phyloP scores from a whole-genome alignment of 2,329 filamentous ascomycete species.

The Phyllosticta citrichinensis region DNA sequence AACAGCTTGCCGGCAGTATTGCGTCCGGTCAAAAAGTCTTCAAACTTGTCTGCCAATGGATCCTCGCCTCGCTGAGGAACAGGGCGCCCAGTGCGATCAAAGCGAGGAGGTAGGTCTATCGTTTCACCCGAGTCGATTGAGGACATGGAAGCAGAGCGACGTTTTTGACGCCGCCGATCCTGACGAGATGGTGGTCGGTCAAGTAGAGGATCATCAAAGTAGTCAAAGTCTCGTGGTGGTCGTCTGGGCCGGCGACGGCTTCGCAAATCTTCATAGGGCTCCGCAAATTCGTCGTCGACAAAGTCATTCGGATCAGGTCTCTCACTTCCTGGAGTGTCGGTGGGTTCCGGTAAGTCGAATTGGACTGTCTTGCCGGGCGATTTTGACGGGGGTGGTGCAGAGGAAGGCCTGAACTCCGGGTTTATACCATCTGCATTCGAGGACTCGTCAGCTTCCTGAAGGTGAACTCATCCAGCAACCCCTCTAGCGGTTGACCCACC shows the following conservation, averaged over 20 bases:
- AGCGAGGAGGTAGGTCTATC: conserved; percentile 27
- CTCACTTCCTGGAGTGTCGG: background rate
- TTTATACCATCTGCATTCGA: conserved; percentile 17
- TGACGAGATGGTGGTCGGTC: conserved; percentile 21
- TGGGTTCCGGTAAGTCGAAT: conserved; percentile 24
- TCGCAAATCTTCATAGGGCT: conserved; percentile 6
- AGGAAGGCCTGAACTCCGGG: conserved; percentile 8
- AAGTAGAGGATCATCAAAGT: conserved; percentile 21
- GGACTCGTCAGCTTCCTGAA: conserved; percentile 13
- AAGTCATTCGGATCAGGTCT: background rate
- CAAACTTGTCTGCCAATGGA: conserved; percentile 24
- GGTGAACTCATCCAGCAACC: conserved; percentile 9
- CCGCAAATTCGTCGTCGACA: conserved; percentile 4
- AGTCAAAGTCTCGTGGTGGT: conserved; percentile 17
- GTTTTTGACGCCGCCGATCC: background rate
- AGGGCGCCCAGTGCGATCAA: conserved; percentile 22
- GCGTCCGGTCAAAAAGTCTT: conserved; percentile 19
- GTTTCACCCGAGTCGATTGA: conserved; percentile 24
- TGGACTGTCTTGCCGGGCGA: conserved; percentile 22
- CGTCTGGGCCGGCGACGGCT: conserved; percentile 9
- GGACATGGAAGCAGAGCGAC: conserved; percentile 5
- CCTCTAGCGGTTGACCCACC: conserved; percentile 24
- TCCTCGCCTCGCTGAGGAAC: conserved; percentile 18
- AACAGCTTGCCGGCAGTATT: conserved; percentile 9
- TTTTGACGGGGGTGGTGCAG: conserved; percentile 17